Evolutionary conservation across 139 green algal species (phyloP), one percentile per base, ranked within the genome.

Genomic region (Tetradesmus obliquus): DNA sequence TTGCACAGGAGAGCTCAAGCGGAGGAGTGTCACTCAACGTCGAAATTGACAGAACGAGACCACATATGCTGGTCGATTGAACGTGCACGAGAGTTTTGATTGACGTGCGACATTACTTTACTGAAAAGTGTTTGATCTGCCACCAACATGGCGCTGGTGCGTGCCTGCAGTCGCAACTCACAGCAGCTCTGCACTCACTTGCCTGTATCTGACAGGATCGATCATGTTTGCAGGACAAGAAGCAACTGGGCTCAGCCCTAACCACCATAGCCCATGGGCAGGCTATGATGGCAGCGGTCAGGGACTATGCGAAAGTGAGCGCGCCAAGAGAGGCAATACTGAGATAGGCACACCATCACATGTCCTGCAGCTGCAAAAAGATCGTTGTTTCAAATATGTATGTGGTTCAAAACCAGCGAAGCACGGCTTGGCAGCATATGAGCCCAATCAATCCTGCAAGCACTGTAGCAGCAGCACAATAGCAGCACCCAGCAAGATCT

Each of bases 291-390:
- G 96, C 96, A 45, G 98, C 98, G 7, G 96, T 96, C 17, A 91
- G 95, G 17, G 95, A 99, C 94, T 99, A 99, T 91, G 94, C 96
- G 62, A 95, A 97, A 93, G 97, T 97, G 87, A 53, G 86, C 74
- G 45, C 20, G 13, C 60, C 60, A 72, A 55, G 0, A 12, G 19
- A 5, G 22, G 74, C 32, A 66, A 24, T 60, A 53, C 19, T 62
- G 2, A 82, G 79, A 9, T 22, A 51, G 19, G 45, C 12, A 3
- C 17, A 87, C 2, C 19, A 22, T 20, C 5, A 6, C 55, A 51
- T 51, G 79, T 5, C 7, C 3, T 12, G 20, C 19, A 83, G 9
- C 66, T 13, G 17, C 82, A 71, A 55, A 87, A 69, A 24, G 9
- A 0, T 45, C 3, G 5, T 45, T 0, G 54, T 62, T 66, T 45